Evolutionary conservation across 345 rosid genomes (phyloP).

Genomic region (Murraya koenigii): DNA sequence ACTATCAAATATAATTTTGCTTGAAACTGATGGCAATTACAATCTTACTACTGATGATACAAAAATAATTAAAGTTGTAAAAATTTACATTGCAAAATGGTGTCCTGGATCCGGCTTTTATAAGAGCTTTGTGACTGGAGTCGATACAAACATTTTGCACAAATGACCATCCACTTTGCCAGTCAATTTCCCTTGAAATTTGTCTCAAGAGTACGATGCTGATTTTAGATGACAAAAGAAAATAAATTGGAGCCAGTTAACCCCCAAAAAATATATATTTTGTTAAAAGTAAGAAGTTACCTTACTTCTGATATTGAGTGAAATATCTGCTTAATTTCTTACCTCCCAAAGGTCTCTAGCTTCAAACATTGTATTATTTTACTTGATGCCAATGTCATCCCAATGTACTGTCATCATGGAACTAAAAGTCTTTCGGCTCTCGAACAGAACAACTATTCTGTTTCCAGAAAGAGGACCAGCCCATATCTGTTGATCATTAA

Average conservation of each 20-base stretch:
- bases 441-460: slow-evolving; percentile 8
- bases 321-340: neutral
- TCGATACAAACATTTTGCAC: slow-evolving; percentile 2
- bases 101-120: neutral
- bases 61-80: neutral
- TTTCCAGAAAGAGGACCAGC: slow-evolving; percentile 20
- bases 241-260: neutral
- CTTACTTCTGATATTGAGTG: no score
- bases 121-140: neutral
- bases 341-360: slow-evolving; percentile 4
- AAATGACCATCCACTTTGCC: neutral
- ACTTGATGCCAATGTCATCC: slow-evolving; percentile 3
- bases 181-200: slow-evolving; percentile 6
- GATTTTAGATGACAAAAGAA: neutral
- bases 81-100: neutral
- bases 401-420: slow-evolving; percentile 19
- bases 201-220: neutral
- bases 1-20: neutral
- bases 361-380: neutral
- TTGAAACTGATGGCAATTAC: neutral
- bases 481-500: slow-evolving; percentile 18
- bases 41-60: neutral
- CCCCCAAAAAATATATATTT: neutral
- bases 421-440: slow-evolving; percentile 11
- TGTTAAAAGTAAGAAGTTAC: neutral